These are phyloP conservation scores for Calonectria pseudoreteaudii DNA, from an alignment of 2,329 filamentous ascomycete species.

Conservation along the genomic window DNA sequence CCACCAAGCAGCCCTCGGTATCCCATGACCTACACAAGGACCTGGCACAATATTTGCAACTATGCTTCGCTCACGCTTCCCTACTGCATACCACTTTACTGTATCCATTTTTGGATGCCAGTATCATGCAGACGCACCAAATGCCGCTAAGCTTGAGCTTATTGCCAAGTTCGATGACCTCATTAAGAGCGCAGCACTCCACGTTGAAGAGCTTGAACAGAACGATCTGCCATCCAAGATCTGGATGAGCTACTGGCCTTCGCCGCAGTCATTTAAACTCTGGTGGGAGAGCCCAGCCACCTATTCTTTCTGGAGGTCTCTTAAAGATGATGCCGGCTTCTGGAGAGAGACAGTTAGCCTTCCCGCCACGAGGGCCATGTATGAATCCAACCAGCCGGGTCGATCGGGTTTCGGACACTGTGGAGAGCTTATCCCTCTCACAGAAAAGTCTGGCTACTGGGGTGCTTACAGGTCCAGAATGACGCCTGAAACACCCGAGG, in stretches of 20 bases:
- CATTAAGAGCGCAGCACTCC: slow-evolving; percentile 3
- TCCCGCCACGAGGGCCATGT: slow-evolving; percentile 16
- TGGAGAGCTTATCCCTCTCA: slow-evolving; percentile 17
- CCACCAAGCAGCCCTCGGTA: too few relatives aligned
- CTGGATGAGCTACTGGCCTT: slow-evolving; percentile 18
- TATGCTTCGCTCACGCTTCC: slow-evolving; percentile 14
- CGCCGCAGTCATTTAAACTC: slow-evolving; percentile 8
- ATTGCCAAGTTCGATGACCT: slow-evolving; percentile 5
- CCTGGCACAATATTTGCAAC: neutral
- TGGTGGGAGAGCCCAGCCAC: slow-evolving; percentile 6
- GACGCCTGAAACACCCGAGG: slow-evolving; percentile 12
- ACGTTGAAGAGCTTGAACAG: slow-evolving; percentile 15
- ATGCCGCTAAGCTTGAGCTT: neutral
- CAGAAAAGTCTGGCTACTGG: slow-evolving; percentile 22
- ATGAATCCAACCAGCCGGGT: neutral
- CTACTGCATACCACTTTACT: slow-evolving; percentile 17
- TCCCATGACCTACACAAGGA: neutral
- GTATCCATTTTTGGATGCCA: slow-evolving; percentile 11
- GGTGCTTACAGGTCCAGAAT: slow-evolving; percentile 19
- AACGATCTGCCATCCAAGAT: slow-evolving; percentile 12
- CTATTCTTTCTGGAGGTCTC: slow-evolving; percentile 15
- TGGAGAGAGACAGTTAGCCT: slow-evolving; percentile 26
- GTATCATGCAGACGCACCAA: slow-evolving; percentile 9
- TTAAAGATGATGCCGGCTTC: slow-evolving; percentile 24
- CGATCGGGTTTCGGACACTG: slow-evolving; percentile 18